Base-by-base conservation (phyloP, 495 filamentous ascomycete species). In the Barbatosphaeria neglecta region DNA sequence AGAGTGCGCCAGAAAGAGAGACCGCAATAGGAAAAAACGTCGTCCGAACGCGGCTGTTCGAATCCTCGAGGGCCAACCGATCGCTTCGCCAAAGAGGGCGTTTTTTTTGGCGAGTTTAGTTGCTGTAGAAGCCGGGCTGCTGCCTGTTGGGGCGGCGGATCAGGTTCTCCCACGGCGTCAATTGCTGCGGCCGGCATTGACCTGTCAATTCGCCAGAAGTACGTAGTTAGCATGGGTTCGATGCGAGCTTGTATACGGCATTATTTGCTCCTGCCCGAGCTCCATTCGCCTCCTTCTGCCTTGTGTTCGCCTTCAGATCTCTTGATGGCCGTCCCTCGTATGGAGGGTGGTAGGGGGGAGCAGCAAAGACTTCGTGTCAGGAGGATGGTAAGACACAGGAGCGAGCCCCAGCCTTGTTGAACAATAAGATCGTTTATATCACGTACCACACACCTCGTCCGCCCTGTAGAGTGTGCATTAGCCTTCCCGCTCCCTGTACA, bases 91-190 rank as follows among this genome's bases (percentile, higher is more conserved):
- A n/a, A n/a, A n/a, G n/a, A n/a, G n/a, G n/a, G n/a, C n/a, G n/a
- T n/a, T n/a, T n/a, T n/a, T n/a, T n/a, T n/a, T n/a, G 5, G 31
- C 1, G 2, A 11, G 13, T 35, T 13, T 41, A 41, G 39, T 18
- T 41, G 39, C 10, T 41, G 39, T 25, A 41, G 22, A 23, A 22
- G 39, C 39, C 22, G 13, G 31, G 31, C 22, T 41, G 39, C 39
- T 41, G 39, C 5, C 39, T 10, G 17, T 41, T 41, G 6, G 20
- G 20, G 20, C 39, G 39, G 0, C 39, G 39, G 39, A 41, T 41
- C 39, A 41, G 20, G 20, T 41, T 41, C 39, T 41, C 39, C 39
- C 39, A 41, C 20, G 39, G 39, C 20, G 39, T 22, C n/a, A 41
- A 5, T 22, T 24, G 9, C 22, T 23, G 39, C 16, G 39, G 39